Evolutionary conservation across 2,329 filamentous ascomycete species (phyloP).

Genomic region (Pestalotiopsis sp.): DNA sequence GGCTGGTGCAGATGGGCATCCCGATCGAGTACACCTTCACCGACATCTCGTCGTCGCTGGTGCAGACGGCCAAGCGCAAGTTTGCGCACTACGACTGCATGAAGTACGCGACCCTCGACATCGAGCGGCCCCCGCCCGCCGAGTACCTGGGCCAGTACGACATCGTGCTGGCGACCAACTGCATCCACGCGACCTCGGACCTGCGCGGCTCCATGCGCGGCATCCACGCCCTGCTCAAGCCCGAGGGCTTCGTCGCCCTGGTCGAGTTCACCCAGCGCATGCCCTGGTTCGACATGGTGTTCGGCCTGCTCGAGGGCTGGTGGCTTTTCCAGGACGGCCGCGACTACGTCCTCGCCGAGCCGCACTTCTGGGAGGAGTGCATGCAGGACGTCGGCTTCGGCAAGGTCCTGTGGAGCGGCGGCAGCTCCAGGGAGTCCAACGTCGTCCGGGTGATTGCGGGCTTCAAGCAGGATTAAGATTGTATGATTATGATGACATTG

Average conservation of each 20-base stretch:
- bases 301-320: slow-evolving; percentile 35
- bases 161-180: slow-evolving; percentile 35
- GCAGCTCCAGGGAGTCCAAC: slow-evolving; percentile 21
- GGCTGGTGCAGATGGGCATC: slow-evolving; percentile 23
- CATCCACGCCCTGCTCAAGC: slow-evolving; percentile 26
- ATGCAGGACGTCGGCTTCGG: slow-evolving; percentile 22
- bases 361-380: slow-evolving; percentile 21
- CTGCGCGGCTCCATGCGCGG: slow-evolving; percentile 23
- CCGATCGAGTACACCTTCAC: slow-evolving; percentile 41
- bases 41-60: slow-evolving; percentile 37
- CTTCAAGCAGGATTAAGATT: background rate
- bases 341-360: slow-evolving; percentile 23
- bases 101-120: slow-evolving; percentile 27
- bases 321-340: slow-evolving; percentile 32
- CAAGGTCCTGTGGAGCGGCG: slow-evolving; percentile 25
- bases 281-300: slow-evolving; percentile 30
- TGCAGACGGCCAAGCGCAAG: slow-evolving; percentile 18
- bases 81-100: slow-evolving; percentile 17
- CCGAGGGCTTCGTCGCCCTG: slow-evolving; percentile 28
- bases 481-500: too few relatives aligned
- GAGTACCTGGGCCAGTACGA: slow-evolving; percentile 25
- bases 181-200: slow-evolving; percentile 34
- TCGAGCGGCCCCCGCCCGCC: slow-evolving; percentile 25
- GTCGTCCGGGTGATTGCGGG: slow-evolving; percentile 20
- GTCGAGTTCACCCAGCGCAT: slow-evolving; percentile 30